A percentile compares a stretch with the other conserved stretches of the same genome.
Conservation (phyloP, 768 basidiomycete genomes). For the Cystofilobasidium bisporidii region DNA sequence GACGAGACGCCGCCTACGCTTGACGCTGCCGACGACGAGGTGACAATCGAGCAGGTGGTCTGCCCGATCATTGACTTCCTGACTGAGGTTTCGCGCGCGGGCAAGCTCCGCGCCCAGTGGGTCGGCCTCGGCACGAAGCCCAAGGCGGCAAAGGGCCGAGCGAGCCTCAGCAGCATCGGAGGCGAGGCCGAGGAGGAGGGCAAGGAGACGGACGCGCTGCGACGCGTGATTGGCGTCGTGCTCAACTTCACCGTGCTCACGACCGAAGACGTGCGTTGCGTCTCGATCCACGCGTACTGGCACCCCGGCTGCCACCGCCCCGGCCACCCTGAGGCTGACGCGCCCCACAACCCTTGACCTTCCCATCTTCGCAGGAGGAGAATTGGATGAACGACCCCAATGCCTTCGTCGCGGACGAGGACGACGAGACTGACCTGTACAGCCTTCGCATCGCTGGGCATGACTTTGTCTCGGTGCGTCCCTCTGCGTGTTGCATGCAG, state of each 20-base stretch:
- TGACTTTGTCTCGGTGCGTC: slow-evolving; percentile 52
- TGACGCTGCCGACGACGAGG: slow-evolving; percentile 58
- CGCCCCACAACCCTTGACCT: background rate
- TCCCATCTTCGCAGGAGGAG: slow-evolving; percentile 56
- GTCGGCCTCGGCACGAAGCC: slow-evolving; percentile 44
- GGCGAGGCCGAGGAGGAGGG: slow-evolving; percentile 27
- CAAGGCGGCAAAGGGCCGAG: background rate
- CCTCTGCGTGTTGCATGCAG: background rate
- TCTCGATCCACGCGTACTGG: background rate
- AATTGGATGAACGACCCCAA: slow-evolving; percentile 84
- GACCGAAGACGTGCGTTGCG: slow-evolving; percentile 60
- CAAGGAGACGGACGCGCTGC: slow-evolving; percentile 37
- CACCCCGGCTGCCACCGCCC: no score
- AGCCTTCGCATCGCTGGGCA: slow-evolving; percentile 74
- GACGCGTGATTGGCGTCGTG: slow-evolving; percentile 48
- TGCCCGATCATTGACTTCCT: slow-evolving; percentile 74
- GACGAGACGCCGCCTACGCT: slow-evolving; percentile 50
- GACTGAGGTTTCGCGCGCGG: slow-evolving; percentile 51
- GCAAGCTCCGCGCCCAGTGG: slow-evolving; percentile 58
- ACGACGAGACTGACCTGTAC: slow-evolving; percentile 75
- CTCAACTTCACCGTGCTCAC: slow-evolving; percentile 79
- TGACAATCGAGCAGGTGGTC: slow-evolving; percentile 60
- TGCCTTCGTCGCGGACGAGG: slow-evolving; percentile 86
- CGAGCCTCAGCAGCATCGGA: slow-evolving; percentile 3
- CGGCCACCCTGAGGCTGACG: background rate